Conservation (phyloP, 108 stramenopile genomes). For the Stephanodiscus minutulus region DNA sequence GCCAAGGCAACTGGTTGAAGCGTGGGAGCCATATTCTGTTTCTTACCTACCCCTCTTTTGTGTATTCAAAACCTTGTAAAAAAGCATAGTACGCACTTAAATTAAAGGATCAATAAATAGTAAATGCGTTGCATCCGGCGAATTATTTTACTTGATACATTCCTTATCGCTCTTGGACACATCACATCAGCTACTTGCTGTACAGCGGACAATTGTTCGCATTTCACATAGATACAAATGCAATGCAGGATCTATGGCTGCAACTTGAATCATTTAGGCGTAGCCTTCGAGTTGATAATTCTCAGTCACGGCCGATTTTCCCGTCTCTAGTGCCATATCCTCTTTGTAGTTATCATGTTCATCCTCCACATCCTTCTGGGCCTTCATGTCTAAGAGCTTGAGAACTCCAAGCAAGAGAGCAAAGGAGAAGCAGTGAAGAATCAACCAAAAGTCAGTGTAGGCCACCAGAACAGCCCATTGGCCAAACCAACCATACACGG, state of each 20-base stretch:
- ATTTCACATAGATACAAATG: background rate
- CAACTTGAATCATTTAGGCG: background rate
- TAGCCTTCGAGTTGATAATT: background rate
- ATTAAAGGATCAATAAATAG: too few species aligned
- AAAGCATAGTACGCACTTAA: too few species aligned
- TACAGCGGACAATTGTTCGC: background rate
- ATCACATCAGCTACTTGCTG: too few species aligned
- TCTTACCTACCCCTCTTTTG: too few species aligned
- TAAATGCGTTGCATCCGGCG: too few species aligned
- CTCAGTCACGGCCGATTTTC: background rate
- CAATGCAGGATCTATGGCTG: background rate
- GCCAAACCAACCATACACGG: constrained; percentile 58
- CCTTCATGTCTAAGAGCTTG: constrained; percentile 3
- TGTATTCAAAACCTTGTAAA: too few species aligned
- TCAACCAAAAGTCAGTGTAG: constrained; percentile 60
- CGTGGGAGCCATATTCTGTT: too few species aligned
- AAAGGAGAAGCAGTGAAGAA: constrained; percentile 38
- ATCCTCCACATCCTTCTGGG: constrained; percentile 4
- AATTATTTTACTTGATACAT: too few species aligned
- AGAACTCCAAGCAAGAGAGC: constrained; percentile 20
- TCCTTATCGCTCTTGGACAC: too few species aligned
- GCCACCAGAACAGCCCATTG: constrained; percentile 62
- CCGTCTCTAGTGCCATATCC: background rate
- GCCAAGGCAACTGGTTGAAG: too few species aligned
- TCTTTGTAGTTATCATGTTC: background rate